phyloP scores from a whole-genome alignment of 768 basidiomycete species.

The Boletus rufocinnamomeus region DNA sequence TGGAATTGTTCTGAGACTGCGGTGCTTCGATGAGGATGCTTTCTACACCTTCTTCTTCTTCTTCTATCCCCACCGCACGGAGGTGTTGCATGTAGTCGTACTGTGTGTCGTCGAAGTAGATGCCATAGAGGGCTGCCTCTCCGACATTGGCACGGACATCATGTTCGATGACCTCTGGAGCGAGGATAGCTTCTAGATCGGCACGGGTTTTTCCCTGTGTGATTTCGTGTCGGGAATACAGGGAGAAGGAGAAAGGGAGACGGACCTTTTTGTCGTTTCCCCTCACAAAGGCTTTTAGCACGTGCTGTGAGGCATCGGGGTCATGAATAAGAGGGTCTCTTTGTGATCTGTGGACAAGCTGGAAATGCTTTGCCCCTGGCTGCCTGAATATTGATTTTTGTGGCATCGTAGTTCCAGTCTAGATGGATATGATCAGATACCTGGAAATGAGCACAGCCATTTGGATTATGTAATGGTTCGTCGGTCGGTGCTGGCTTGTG shows the following conservation, averaged over 20 bases:
- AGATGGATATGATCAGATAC: neutral
- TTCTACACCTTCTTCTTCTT: conserved; percentile 83
- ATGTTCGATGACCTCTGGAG: conserved; percentile 48
- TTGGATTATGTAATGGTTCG: conserved; percentile 32
- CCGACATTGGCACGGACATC: conserved; percentile 64
- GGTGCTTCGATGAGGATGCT: conserved; percentile 82
- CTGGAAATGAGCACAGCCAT: conserved; percentile 7
- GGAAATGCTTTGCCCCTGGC: conserved; percentile 90
- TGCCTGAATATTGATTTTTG: conserved; percentile 86
- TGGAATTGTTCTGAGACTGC: conserved; percentile 37
- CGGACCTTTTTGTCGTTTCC: conserved; percentile 69
- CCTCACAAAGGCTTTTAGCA: conserved; percentile 81
- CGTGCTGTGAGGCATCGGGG: conserved; percentile 82
- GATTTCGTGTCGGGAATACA: conserved; percentile 18
- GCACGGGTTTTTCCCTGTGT: conserved; percentile 76
- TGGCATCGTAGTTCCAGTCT: conserved; percentile 43
- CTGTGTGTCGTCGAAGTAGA: conserved; percentile 93
- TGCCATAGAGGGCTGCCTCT: conserved; percentile 85
- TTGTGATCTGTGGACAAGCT: conserved; percentile 95
- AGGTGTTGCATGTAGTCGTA: conserved; percentile 99
- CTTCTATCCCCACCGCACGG: conserved; percentile 70
- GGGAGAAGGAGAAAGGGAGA: neutral
- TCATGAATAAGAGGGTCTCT: conserved; percentile 95
- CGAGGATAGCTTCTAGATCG: conserved; percentile 67
- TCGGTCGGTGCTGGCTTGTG: conserved; percentile 30